Conservation (phyloP, 192 early-diverging fungal species). For the Entomortierella lignicola region DNA sequence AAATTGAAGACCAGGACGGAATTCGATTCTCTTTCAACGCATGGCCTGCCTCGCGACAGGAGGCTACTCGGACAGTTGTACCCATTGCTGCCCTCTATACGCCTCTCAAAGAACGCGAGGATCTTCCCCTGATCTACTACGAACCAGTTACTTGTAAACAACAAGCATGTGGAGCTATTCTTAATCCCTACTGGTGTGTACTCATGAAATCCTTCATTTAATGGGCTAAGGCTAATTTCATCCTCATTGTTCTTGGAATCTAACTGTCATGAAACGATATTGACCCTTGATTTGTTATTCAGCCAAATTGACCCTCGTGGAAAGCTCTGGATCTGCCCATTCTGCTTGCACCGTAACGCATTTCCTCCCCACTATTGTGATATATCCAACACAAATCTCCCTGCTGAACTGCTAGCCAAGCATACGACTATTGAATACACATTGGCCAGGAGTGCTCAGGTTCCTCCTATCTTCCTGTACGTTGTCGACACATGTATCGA, state of each 20-base stretch:
- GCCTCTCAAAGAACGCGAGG: slow-evolving; percentile 92
- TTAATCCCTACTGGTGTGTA: slow-evolving; percentile 96
- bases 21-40: slow-evolving; percentile 98
- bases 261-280: background rate
- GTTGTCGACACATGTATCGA: slow-evolving; percentile 99
- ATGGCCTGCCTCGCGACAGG: slow-evolving; percentile 91
- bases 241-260: background rate
- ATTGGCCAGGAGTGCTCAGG: slow-evolving; percentile 85
- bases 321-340: slow-evolving; percentile 98
- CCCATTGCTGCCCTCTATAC: slow-evolving; percentile 96
- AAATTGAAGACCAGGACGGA: slow-evolving; percentile 95
- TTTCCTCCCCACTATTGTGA: slow-evolving; percentile 98
- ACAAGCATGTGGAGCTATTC: slow-evolving; percentile 91
- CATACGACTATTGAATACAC: slow-evolving; percentile 98
- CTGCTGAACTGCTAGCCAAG: slow-evolving; percentile 90
- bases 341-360: slow-evolving; percentile 96
- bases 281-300: background rate
- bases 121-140: slow-evolving; percentile 87
- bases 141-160: slow-evolving; percentile 96
- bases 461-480: slow-evolving; percentile 97
- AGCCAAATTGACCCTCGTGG: slow-evolving; percentile 97
- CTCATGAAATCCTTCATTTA: background rate
- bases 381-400: slow-evolving; percentile 91
- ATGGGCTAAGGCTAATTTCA: background rate
- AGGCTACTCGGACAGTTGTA: slow-evolving; percentile 94